phyloP scores from a whole-genome alignment of 2,329 filamentous ascomycete genomes.

The Hortaea werneckii region DNA sequence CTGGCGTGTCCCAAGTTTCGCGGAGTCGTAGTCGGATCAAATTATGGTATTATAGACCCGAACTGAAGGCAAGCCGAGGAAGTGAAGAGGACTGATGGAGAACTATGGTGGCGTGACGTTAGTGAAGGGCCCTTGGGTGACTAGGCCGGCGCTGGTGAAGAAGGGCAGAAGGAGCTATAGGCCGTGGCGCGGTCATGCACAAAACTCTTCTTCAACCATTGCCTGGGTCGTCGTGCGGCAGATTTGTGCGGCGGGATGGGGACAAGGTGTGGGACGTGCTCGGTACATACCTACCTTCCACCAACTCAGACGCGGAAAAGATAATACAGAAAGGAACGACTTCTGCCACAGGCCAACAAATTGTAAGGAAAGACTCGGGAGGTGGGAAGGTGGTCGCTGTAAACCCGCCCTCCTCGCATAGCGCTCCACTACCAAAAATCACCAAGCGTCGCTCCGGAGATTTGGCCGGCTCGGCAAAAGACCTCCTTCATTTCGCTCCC shows the following conservation, averaged over 20 bases:
- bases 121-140: too few species aligned
- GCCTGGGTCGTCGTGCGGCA: too few species aligned
- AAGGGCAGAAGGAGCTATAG: too few species aligned
- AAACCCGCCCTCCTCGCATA: not conserved
- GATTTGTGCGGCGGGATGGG: too few species aligned
- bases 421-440: not conserved
- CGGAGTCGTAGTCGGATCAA: constrained; percentile 5
- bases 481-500: too few species aligned
- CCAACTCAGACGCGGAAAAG: not conserved
- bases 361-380: constrained; percentile 5
- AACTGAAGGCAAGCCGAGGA: constrained; percentile 1
- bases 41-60: constrained; percentile 15
- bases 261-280: not conserved
- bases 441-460: not conserved
- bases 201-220: too few species aligned
- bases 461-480: not conserved
- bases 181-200: too few species aligned
- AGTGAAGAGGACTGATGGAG: too few species aligned
- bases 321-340: constrained; percentile 4
- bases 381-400: not conserved
- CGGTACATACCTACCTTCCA: constrained; percentile 2
- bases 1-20: constrained; percentile 2
- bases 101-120: too few species aligned
- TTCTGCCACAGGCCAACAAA: not conserved
- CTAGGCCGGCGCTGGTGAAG: too few species aligned